These are phyloP conservation scores for Saksenaea oblongispora DNA, from an alignment of 371 early-diverging fungal species.

Conservation along the genomic window DNA sequence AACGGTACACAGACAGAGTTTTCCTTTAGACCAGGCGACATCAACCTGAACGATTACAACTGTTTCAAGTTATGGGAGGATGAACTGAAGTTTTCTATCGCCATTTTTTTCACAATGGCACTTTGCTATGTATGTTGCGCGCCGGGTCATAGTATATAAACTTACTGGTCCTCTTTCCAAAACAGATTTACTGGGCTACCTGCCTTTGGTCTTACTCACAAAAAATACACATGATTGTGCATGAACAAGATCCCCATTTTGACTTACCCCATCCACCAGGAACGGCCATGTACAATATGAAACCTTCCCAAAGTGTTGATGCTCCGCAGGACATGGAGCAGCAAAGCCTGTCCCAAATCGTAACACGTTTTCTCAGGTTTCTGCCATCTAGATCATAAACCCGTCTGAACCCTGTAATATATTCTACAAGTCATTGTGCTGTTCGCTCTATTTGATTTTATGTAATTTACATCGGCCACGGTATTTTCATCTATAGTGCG, in stretches of 20 bases:
- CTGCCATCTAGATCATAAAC: background rate
- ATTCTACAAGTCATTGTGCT: background rate
- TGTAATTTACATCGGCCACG: background rate
- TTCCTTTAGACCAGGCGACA: conserved; percentile 6
- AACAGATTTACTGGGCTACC: conserved; percentile 37
- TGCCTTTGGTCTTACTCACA: conserved; percentile 42
- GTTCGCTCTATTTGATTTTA: conserved; percentile 8
- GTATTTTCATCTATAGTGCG: background rate
- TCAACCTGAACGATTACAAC: conserved; percentile 20
- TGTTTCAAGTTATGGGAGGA: conserved; percentile 32
- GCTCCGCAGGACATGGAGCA: background rate
- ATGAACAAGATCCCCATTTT: conserved; percentile 6
- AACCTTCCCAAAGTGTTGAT: background rate
- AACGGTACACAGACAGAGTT: conserved; percentile 14
- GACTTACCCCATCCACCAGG: conserved; percentile 1
- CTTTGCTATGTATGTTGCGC: conserved; percentile 27
- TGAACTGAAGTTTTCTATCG: conserved; percentile 31
- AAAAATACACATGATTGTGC: conserved; percentile 20
- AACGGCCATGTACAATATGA: conserved; percentile 7
- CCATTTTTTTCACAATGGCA: conserved; percentile 19
- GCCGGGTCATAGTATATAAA: background rate
- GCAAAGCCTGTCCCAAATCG: conserved; percentile 11
- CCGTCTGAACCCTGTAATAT: no score
- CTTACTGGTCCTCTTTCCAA: background rate
- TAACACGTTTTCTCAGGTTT: background rate